Base-by-base conservation (phyloP, 2,329 filamentous ascomycete genomes). In the Tothia fuscella region DNA sequence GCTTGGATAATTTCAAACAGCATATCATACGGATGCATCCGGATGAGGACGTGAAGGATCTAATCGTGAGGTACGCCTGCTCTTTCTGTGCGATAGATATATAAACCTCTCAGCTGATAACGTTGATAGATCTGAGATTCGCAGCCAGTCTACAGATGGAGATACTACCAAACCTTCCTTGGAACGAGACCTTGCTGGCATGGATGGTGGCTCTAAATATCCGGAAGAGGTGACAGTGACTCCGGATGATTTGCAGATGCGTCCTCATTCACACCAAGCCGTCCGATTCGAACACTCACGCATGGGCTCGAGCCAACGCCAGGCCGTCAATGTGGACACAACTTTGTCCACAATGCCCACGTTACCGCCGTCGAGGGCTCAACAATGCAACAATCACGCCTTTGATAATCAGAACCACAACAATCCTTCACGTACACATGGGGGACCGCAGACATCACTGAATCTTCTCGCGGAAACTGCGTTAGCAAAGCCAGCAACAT, bases 1-100 rank as follows among this genome's bases (percentile, higher is more conserved):
- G 88, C 17, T 67, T 79, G 38, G 88, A 95, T 58, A 95, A 95
- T 53, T 94, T 94, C 57, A 79, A 79, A 46, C 76, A 80, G 26
- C 88, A 95, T 55, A 68, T 93, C 34, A 67, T 64, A 38, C 73
- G 80, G 9, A 76, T 84, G 51, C 87, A 94, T 56, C 47, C 54
- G 1, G 55, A 67, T 4, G 60, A 67, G 30, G 56, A 69, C 43
- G 49, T 59, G 1, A 53, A 65, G 0, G 54, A 61, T 2, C 54
- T 76, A 5, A 60, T 76, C 38, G 58, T 57, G 49, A 60, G 52
- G 73, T 75, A 61, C 52, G 61, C 52, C 20, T 26, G 19, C 13
- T 9, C 13, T 41, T 25, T 17, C 5, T 25, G 22, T 21, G 13
- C 17, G 32, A 10, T 35, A 9, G 12, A 9, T 35, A 9, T 9